Conservation (phyloP, 345 rosid species). For the Eutrema japonicum region DNA sequence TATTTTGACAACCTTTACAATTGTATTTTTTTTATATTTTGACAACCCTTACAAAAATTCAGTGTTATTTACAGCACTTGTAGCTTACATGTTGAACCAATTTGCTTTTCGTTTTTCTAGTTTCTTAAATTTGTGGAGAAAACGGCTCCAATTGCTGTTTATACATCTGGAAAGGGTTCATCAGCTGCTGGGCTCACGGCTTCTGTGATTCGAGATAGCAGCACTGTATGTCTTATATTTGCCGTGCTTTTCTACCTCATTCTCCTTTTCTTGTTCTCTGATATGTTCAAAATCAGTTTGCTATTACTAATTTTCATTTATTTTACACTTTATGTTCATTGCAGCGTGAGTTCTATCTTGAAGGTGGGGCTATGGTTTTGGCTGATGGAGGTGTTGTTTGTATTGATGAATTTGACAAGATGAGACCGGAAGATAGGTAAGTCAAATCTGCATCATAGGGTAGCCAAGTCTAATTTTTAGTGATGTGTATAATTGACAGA, state of each 20-base stretch:
- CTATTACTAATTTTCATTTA: conserved; percentile 20
- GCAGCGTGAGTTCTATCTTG: conserved; percentile 97
- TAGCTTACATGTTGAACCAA: conserved; percentile 23
- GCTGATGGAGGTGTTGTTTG: conserved; percentile 99
- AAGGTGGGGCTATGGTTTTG: conserved; percentile 99
- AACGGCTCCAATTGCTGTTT: conserved; percentile 96
- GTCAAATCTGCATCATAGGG: not conserved
- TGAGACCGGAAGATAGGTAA: conserved; percentile 99
- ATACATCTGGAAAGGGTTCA: conserved; percentile 97
- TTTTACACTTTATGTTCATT: conserved; percentile 24
- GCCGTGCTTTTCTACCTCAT: conserved; percentile 1
- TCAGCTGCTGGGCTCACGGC: conserved; percentile 99
- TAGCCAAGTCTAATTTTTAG: not conserved
- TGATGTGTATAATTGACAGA: conserved; percentile 6
- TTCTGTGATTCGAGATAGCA: conserved; percentile 86
- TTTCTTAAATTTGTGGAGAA: conserved; percentile 97
- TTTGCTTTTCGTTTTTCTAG: conserved; percentile 38
- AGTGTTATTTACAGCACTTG: not conserved
- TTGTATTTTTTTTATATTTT: not conserved
- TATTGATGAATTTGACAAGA: conserved; percentile 97
- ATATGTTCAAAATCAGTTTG: conserved; percentile 3
- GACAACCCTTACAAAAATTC: not conserved
- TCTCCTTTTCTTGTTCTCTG: conserved; percentile 1
- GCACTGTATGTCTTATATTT: conserved; percentile 64
- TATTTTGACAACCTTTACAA: not conserved